phyloP scores from a whole-genome alignment of 2,329 filamentous ascomycete genomes.

The Scedosporium boydii region DNA sequence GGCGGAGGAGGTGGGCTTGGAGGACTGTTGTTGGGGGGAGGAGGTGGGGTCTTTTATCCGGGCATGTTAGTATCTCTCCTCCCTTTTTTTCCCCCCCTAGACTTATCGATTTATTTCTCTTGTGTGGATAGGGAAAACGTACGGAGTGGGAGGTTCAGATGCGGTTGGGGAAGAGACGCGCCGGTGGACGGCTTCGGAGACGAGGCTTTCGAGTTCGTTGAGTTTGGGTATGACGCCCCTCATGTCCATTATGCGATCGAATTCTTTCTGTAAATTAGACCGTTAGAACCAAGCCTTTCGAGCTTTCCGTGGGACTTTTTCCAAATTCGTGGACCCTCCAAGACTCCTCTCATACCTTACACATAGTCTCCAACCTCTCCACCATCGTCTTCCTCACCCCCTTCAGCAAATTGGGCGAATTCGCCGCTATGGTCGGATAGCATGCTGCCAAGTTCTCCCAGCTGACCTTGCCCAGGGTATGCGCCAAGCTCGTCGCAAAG shows the following conservation, averaged over 20 bases:
- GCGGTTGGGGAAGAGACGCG: conserved; percentile 19
- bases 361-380: conserved; percentile 42
- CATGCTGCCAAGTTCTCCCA: conserved; percentile 50
- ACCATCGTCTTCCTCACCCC: conserved; percentile 51
- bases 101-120: conserved; percentile 1
- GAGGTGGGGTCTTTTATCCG: conserved; percentile 38
- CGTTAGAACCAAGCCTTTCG: conserved; percentile 7
- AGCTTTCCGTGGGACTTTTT: background rate
- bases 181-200: conserved; percentile 37
- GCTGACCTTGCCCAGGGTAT: conserved; percentile 45
- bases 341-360: conserved; percentile 27
- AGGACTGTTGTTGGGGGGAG: conserved; percentile 43
- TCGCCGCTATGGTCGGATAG: conserved; percentile 48
- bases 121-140: conserved; percentile 15
- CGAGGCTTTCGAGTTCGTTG: conserved; percentile 49
- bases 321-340: no score
- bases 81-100: conserved; percentile 5
- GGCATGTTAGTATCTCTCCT: conserved; percentile 6
- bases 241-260: conserved; percentile 41
- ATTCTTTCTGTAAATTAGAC: conserved; percentile 35
- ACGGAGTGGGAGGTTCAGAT: conserved; percentile 33
- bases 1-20: conserved; percentile 43
- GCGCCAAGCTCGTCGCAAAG: conserved; percentile 40
- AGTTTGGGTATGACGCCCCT: conserved; percentile 45
- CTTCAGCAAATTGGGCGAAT: conserved; percentile 39